Percentiles rank a stretch among this genome's conserved stretches.
Conservation (phyloP, 257 asterid species). For the Handroanthus guayacan region DNA sequence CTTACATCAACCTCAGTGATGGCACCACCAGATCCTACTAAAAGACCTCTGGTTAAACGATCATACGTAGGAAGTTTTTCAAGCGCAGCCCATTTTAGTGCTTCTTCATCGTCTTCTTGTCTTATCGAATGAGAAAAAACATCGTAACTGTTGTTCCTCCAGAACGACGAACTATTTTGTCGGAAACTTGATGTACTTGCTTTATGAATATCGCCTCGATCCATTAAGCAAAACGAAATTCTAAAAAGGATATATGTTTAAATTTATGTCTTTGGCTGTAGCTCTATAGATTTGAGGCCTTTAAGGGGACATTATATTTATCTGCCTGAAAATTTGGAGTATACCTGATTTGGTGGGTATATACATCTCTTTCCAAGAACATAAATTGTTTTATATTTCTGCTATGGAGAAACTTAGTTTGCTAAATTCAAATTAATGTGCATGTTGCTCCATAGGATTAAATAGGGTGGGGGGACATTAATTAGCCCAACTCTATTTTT, state of each 20-base stretch:
- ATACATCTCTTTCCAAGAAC: neutral
- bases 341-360: constrained; percentile 10
- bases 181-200: constrained; percentile 40
- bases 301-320: neutral
- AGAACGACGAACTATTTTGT: constrained; percentile 28
- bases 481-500: neutral
- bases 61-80: constrained; percentile 48
- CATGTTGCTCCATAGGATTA: constrained; percentile 4
- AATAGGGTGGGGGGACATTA: constrained; percentile 24
- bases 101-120: constrained; percentile 44
- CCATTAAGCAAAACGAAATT: constrained; percentile 29
- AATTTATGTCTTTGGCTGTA: neutral
- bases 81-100: constrained; percentile 48
- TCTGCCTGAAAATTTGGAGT: neutral
- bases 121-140: constrained; percentile 30
- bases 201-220: neutral
- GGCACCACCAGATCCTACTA: constrained; percentile 38
- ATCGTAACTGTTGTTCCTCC: constrained; percentile 29
- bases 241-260: neutral
- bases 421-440: neutral
- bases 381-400: neutral
- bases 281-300: neutral
- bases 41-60: constrained; percentile 46
- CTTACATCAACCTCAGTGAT: constrained; percentile 44
- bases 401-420: neutral